Conservation (phyloP, 2,329 filamentous ascomycete species). For the Diaporthe nobilis region DNA sequence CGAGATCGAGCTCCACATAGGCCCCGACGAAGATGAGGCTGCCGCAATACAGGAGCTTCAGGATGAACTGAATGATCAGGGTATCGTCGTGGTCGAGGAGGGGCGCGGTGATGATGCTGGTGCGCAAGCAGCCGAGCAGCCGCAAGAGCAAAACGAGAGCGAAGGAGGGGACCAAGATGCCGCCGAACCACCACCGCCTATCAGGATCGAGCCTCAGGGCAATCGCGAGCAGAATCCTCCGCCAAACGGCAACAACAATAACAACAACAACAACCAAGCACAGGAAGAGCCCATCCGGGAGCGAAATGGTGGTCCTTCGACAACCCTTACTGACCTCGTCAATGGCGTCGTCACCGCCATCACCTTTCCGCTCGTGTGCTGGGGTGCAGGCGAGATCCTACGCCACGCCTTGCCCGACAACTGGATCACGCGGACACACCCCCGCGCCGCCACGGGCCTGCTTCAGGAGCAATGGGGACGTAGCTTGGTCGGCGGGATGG, state of each 20-base stretch:
- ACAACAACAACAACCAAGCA: slow-evolving; percentile 42
- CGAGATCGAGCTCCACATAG: slow-evolving; percentile 47
- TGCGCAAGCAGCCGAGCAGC: slow-evolving; percentile 20
- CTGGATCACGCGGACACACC: slow-evolving; percentile 69
- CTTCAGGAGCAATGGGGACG: slow-evolving; percentile 90
- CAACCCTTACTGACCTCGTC: slow-evolving; percentile 58
- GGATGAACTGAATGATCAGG: slow-evolving; percentile 47
- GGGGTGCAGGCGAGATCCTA: slow-evolving; percentile 82
- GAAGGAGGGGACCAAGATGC: slow-evolving; percentile 23
- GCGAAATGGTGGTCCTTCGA: slow-evolving; percentile 49
- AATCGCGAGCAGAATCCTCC: slow-evolving; percentile 40
- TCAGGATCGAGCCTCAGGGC: slow-evolving; percentile 27
- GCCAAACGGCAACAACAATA: slow-evolving; percentile 41
- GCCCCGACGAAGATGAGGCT: slow-evolving; percentile 52
- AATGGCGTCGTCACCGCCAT: slow-evolving; percentile 70
- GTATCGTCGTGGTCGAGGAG: slow-evolving; percentile 34
- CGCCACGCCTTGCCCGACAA: slow-evolving; percentile 75
- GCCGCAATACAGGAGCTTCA: slow-evolving; percentile 44
- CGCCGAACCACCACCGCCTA: slow-evolving; percentile 35
- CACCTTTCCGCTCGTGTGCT: slow-evolving; percentile 86
- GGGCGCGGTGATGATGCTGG: slow-evolving; percentile 8
- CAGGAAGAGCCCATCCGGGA: slow-evolving; percentile 43
- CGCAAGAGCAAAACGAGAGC: slow-evolving; percentile 30
- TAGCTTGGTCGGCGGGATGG: slow-evolving; percentile 87
- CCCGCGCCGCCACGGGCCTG: slow-evolving; percentile 69